phyloP scores from a whole-genome alignment of 352 stramenopile species.

The Globisporangium okanoganense region DNA sequence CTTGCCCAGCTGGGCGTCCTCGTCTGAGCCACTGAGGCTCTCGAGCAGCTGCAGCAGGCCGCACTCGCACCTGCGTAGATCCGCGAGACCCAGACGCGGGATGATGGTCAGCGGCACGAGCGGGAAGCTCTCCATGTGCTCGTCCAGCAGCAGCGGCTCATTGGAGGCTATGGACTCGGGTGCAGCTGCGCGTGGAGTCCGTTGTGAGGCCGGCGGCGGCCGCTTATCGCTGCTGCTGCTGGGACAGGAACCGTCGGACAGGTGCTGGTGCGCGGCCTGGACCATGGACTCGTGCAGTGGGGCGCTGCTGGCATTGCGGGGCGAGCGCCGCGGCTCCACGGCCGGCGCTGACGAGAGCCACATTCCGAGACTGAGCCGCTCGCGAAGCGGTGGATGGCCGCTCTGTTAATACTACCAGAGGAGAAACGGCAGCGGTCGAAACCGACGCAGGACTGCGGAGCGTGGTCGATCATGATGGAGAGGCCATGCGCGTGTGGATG shows the following conservation, averaged over 20 bases:
- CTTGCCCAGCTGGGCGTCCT: slow-evolving; percentile 50
- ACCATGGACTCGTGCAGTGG: slow-evolving; percentile 23
- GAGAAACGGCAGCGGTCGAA: neutral
- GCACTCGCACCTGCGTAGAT: slow-evolving; percentile 41
- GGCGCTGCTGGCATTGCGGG: neutral
- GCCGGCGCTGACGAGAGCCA: slow-evolving; percentile 6
- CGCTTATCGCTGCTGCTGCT: too few species aligned
- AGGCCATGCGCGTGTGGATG: too few species aligned
- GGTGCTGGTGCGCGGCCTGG: slow-evolving; percentile 24
- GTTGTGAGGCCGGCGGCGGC: neutral
- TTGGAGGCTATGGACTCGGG: neutral
- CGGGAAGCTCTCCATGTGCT: slow-evolving; percentile 67
- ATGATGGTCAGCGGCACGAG: slow-evolving; percentile 58
- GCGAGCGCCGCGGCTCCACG: neutral
- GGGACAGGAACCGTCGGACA: slow-evolving; percentile 2
- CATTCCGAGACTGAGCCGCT: neutral
- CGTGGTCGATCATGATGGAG: too few species aligned
- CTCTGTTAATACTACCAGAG: neutral
- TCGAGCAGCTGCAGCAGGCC: slow-evolving; percentile 33
- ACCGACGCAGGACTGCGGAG: neutral
- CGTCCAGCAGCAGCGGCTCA: slow-evolving; percentile 12
- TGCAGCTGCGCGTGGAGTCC: slow-evolving; percentile 1
- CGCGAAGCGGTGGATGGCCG: neutral
- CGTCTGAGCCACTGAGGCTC: slow-evolving; percentile 27
- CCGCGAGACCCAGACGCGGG: slow-evolving; percentile 29